Evolutionary conservation across 2,329 filamentous ascomycete species (phyloP).

Genomic region (Phialophora macrospora): DNA sequence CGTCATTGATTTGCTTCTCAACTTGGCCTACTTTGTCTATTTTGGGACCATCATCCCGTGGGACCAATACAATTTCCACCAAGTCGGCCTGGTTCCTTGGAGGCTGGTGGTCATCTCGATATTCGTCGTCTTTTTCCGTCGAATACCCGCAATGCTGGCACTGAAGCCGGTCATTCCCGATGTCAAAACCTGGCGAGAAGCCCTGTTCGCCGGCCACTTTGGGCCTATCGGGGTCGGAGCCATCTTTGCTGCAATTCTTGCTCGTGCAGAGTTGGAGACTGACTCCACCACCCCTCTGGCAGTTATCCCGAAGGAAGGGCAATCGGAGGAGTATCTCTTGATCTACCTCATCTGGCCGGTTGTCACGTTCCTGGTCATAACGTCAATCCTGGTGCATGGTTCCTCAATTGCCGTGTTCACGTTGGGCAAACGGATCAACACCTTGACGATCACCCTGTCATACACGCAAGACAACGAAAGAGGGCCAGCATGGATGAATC

Average conservation of each 20-base stretch:
- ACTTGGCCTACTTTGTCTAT: constrained; percentile 97
- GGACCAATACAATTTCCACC: constrained; percentile 80
- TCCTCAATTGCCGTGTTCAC: constrained; percentile 99
- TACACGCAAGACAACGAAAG: constrained; percentile 91
- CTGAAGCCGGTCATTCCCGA: constrained; percentile 94
- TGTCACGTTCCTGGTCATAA: constrained; percentile 88
- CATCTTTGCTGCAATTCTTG: constrained; percentile 91
- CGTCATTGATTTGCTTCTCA: constrained; percentile 96
- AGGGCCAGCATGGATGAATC: constrained; percentile 91
- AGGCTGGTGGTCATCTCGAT: constrained; percentile 90
- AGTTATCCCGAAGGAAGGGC: constrained; percentile 56
- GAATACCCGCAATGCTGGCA: constrained; percentile 90
- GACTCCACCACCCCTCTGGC: constrained; percentile 74
- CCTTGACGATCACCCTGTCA: constrained; percentile 89
- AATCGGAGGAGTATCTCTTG: constrained; percentile 68
- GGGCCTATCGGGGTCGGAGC: constrained; percentile 96
- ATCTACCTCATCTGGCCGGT: constrained; percentile 94
- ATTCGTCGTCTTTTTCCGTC: constrained; percentile 91
- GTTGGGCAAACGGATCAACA: constrained; percentile 97
- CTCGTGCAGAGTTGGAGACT: constrained; percentile 86
- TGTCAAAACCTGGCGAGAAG: constrained; percentile 97
- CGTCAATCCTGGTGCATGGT: constrained; percentile 92
- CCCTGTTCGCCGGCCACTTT: constrained; percentile 95
- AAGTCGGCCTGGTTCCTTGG: constrained; percentile 81
- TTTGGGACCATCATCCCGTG: constrained; percentile 97